Conservation (phyloP, 176 grass and related monocot species). For the Zoysia japonica region DNA sequence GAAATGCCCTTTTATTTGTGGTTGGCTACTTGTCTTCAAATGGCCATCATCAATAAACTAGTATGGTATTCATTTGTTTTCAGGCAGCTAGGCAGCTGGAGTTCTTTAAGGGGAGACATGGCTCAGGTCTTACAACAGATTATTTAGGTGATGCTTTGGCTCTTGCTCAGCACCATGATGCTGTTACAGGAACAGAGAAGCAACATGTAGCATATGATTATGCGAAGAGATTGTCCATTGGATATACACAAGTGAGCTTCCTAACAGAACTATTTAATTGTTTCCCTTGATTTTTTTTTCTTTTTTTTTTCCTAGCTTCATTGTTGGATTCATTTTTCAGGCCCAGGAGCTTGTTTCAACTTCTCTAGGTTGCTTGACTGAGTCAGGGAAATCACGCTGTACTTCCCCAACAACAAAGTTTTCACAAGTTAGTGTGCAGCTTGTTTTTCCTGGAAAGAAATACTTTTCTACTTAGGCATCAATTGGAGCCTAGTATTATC, state of each 20-base stretch:
- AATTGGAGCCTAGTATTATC: neutral
- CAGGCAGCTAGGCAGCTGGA: slow-evolving; percentile 92
- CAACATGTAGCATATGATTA: slow-evolving; percentile 98
- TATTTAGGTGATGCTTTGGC: slow-evolving; percentile 81
- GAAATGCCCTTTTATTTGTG: slow-evolving; percentile 1
- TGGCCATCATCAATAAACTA: neutral
- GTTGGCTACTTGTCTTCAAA: slow-evolving; percentile 16
- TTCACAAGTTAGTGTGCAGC: slow-evolving; percentile 59
- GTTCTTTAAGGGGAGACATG: slow-evolving; percentile 68
- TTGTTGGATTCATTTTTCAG: slow-evolving; percentile 44
- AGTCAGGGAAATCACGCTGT: slow-evolving; percentile 53
- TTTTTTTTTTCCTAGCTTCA: slow-evolving; percentile 6
- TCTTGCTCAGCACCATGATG: slow-evolving; percentile 93
- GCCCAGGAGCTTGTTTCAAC: slow-evolving; percentile 74
- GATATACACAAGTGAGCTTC: slow-evolving; percentile 70
- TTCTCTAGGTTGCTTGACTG: slow-evolving; percentile 84
- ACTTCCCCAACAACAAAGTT: slow-evolving; percentile 59
- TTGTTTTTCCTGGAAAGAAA: neutral
- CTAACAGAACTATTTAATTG: slow-evolving; percentile 19
- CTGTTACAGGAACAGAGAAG: slow-evolving; percentile 96
- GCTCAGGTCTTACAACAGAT: slow-evolving; percentile 56
- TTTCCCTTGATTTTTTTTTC: slow-evolving; percentile 15
- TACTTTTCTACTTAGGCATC: neutral
- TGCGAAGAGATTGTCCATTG: slow-evolving; percentile 93
- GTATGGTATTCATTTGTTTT: slow-evolving; percentile 23